Evolutionary conservation across 805 yeast species (phyloP).

Genomic region (Candida caryicola): DNA sequence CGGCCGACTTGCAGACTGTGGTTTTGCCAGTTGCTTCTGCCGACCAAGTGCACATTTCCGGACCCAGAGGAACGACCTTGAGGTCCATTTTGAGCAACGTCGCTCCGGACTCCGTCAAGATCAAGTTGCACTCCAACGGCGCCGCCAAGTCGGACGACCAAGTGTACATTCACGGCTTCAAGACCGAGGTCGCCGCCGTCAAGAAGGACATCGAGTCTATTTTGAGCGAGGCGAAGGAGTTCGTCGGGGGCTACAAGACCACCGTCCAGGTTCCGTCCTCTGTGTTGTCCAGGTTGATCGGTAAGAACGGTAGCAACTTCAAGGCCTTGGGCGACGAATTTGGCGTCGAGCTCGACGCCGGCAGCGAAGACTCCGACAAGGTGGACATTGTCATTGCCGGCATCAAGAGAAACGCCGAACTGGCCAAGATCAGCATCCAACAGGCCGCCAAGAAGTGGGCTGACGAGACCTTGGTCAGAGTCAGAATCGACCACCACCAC

Average conservation of each 20-base stretch:
- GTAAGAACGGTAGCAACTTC: constrained; percentile 80
- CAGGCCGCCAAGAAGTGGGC: constrained; percentile 71
- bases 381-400: constrained; percentile 68
- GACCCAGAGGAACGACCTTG: constrained; percentile 61
- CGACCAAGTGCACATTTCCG: constrained; percentile 59
- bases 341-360: constrained; percentile 73
- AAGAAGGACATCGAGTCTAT: constrained; percentile 50
- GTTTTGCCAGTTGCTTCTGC: constrained; percentile 50
- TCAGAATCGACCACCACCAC: constrained; percentile 71
- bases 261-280: constrained; percentile 62
- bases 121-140: constrained; percentile 47
- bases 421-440: constrained; percentile 58
- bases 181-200: constrained; percentile 56
- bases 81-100: constrained; percentile 37
- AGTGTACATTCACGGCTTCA: constrained; percentile 68
- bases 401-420: constrained; percentile 71
- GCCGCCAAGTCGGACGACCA: constrained; percentile 44
- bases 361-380: constrained; percentile 27
- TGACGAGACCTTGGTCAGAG: constrained; percentile 66
- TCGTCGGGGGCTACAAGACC: constrained; percentile 44
- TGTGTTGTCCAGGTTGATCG: constrained; percentile 78
- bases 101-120: constrained; percentile 38
- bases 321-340: constrained; percentile 66
- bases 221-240: constrained; percentile 54
- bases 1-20: constrained; percentile 49